phyloP scores from a whole-genome alignment of 1,139 yeast genomes.

The Scheffersomyces illinoinensis region DNA sequence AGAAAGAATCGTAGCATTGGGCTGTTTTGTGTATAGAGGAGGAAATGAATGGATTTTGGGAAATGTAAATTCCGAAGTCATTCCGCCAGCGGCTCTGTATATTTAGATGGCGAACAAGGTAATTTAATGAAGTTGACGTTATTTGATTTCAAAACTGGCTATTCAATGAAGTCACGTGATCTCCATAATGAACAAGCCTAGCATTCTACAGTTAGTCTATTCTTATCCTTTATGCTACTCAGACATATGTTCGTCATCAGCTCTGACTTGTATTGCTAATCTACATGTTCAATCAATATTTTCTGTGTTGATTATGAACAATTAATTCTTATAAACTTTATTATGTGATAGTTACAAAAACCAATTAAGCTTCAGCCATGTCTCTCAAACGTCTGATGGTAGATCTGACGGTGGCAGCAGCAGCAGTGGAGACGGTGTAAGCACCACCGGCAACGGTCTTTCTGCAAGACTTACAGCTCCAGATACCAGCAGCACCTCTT shows the following conservation, averaged over 20 bases:
- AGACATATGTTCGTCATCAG: neutral
- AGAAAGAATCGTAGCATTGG: constrained; percentile 73
- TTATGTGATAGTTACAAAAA: constrained; percentile 11
- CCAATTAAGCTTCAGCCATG: constrained; percentile 91
- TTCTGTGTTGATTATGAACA: constrained; percentile 1
- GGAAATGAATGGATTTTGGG: constrained; percentile 86
- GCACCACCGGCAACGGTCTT: constrained; percentile 99
- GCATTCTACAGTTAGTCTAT: neutral
- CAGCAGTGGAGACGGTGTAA: constrained; percentile 98
- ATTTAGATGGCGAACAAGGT: neutral
- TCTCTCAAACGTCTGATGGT: constrained; percentile 99
- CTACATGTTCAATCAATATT: neutral
- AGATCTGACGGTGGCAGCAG: constrained; percentile 99
- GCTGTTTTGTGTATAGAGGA: constrained; percentile 89
- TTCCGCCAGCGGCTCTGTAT: neutral
- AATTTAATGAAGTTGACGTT: neutral
- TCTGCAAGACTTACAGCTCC: constrained; percentile 93
- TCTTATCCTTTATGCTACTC: neutral
- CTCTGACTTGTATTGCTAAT: neutral
- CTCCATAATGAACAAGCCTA: neutral
- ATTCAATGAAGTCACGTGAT: neutral
- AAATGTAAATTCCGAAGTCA: constrained; percentile 31
- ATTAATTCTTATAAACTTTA: constrained; percentile 11
- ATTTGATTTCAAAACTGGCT: neutral
- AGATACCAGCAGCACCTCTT: constrained; percentile 99